Base-by-base conservation (phyloP, 75 land plant species). In the Pinus tabuliformis region DNA sequence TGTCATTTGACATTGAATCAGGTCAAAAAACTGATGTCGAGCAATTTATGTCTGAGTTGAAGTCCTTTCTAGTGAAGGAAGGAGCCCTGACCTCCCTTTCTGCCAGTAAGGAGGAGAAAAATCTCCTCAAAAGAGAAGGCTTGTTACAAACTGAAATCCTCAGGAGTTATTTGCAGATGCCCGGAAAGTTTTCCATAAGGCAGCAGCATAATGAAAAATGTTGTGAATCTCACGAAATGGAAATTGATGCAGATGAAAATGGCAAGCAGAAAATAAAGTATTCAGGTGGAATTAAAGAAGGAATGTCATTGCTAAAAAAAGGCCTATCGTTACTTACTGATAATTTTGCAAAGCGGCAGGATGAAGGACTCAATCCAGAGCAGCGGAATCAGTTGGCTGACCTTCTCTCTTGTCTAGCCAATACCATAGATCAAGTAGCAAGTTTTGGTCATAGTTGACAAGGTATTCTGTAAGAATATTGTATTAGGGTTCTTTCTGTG, bases 61-160 rank as follows among this genome's bases (percentile, higher is more conserved):
- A 89, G 71, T 73, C 56, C 1, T 91, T 88, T 78, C 82, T 97
- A 39, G 98, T 95, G 82, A 97, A 91, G 80, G 93, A 92, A 78
- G 76, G 21, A 73, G 81, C 90, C 57, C 52, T 86, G 26, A 33
- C 56, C 57, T 62, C 78, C 8, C 70, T 81, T 56, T 62, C 72
- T 28, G 62, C 80, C 6, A 72, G 70, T 58, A 75, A 78, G 42
- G 77, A 80, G 14, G 88, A 90, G 70, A 57, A 78, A 2, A 77
- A 66, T 36, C 17, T 86, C 72, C 89, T 89, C 37, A 28, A 42
- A 5, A 79, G 78, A 39, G 99, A 90, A 73, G 91, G 85, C 16
- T 56, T 76, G 70, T 61, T 73, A 59, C 71, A 66, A 17, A 64
- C 66, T n/a, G 49, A 72, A 45, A 20, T 85, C n/a, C 75, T 92